Conservation (phyloP, 768 basidiomycete species). For the Lactifluus pinguis region DNA sequence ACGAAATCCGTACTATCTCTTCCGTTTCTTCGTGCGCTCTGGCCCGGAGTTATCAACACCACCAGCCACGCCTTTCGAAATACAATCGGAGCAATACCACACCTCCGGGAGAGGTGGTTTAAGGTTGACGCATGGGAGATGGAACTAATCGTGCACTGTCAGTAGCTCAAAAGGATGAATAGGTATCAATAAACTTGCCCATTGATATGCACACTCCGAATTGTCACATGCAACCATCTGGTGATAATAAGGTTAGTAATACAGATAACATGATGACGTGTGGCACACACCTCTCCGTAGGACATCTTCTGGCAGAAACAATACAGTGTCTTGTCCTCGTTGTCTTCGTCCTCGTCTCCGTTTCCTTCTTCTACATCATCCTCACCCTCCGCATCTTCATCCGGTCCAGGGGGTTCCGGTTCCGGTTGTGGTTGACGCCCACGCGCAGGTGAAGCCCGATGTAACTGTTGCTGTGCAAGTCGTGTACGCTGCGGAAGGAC, state of each 20-base stretch:
- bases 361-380: constrained; percentile 30
- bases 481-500: constrained; percentile 23
- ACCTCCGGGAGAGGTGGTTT: constrained; percentile 46
- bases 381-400: constrained; percentile 31
- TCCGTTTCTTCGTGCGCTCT: constrained; percentile 19
- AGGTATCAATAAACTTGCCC: constrained; percentile 8
- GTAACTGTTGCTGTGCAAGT: constrained; percentile 24
- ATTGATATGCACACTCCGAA: constrained; percentile 16
- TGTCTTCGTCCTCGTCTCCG: constrained; percentile 41
- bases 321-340: constrained; percentile 49
- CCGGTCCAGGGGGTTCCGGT: constrained; percentile 17
- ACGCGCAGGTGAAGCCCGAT: constrained; percentile 15
- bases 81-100: constrained; percentile 54
- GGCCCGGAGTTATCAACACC: constrained; percentile 7
- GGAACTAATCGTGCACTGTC: constrained; percentile 38
- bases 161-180: not conserved
- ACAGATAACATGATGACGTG: not conserved
- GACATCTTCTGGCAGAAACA: constrained; percentile 56
- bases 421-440: constrained; percentile 3
- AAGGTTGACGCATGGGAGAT: constrained; percentile 50
- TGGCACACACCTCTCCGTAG: constrained; percentile 42
- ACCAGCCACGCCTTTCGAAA: constrained; percentile 14
- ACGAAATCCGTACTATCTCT: constrained; percentile 24
- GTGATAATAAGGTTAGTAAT: not conserved
- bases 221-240: constrained; percentile 21